A percentile compares a stretch with the other conserved stretches of the same genome.
phyloP scores from a whole-genome alignment of 805 yeast genomes.

The Yamadazyma laniorum region DNA sequence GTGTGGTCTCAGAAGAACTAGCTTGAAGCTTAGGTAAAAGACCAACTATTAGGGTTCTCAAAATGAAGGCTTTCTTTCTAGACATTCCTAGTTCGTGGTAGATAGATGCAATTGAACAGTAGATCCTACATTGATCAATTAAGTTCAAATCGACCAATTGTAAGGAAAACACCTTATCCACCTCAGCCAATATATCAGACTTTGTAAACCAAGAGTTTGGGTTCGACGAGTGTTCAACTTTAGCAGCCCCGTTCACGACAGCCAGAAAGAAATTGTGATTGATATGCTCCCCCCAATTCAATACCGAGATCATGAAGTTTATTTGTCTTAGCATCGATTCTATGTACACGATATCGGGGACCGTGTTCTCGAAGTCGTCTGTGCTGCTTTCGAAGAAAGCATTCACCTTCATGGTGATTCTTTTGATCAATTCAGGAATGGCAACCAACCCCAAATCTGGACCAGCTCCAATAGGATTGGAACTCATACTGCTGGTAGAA shows the following conservation, averaged over 20 bases:
- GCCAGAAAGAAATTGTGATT: slow-evolving; percentile 40
- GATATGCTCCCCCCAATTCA: slow-evolving; percentile 48
- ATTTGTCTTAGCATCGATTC: slow-evolving; percentile 67
- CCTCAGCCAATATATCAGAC: slow-evolving; percentile 42
- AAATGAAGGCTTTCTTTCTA: slow-evolving; percentile 68
- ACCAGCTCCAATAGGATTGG: slow-evolving; percentile 8
- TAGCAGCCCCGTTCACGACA: slow-evolving; percentile 30
- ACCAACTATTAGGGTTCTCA: slow-evolving; percentile 59
- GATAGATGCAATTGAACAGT: slow-evolving; percentile 62
- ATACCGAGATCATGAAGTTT: slow-evolving; percentile 55
- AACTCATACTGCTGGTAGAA: slow-evolving; percentile 25
- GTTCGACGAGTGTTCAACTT: neutral
- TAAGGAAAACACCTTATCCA: slow-evolving; percentile 34
- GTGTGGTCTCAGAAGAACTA: neutral
- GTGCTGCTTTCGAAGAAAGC: slow-evolving; percentile 44
- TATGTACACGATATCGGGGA: slow-evolving; percentile 76
- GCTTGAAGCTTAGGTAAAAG: slow-evolving; percentile 5
- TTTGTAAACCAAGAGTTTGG: slow-evolving; percentile 20
- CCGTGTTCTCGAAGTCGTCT: slow-evolving; percentile 64
- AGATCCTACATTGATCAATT: slow-evolving; percentile 57
- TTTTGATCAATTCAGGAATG: slow-evolving; percentile 32
- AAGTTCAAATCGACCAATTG: slow-evolving; percentile 39
- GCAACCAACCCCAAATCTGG: slow-evolving; percentile 29
- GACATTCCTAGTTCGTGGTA: slow-evolving; percentile 58
- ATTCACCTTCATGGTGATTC: slow-evolving; percentile 26